A percentile compares a stretch with the other conserved stretches of the same genome.
Evolutionary conservation across 495 filamentous ascomycete genomes (phyloP).

Genomic region (Hypomontagnella monticulosa): DNA sequence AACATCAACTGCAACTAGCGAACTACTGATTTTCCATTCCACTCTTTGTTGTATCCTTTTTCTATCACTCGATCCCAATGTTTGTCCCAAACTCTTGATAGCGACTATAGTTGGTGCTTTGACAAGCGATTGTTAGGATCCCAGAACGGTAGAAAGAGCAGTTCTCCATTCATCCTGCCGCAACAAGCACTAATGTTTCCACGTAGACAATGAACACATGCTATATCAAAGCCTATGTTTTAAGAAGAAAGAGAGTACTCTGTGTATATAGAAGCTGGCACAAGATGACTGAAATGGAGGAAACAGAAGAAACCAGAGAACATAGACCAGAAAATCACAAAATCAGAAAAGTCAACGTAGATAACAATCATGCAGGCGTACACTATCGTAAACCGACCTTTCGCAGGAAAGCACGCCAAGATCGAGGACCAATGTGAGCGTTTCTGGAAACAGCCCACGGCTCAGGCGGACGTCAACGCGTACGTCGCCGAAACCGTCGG

Average conservation of each 20-base stretch:
- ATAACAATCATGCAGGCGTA: background rate
- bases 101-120: too few relatives aligned
- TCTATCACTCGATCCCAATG: too few relatives aligned
- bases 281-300: background rate
- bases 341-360: slow-evolving; percentile 3
- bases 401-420: slow-evolving; percentile 16
- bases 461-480: slow-evolving; percentile 13
- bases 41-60: too few relatives aligned
- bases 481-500: slow-evolving; percentile 3
- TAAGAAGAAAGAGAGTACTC: slow-evolving; percentile 10
- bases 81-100: too few relatives aligned
- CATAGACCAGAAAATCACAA: background rate
- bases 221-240: background rate
- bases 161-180: too few relatives aligned
- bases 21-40: too few relatives aligned
- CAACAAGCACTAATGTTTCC: background rate
- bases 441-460: slow-evolving; percentile 6
- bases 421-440: slow-evolving; percentile 11
- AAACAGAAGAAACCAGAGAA: background rate
- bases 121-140: too few relatives aligned
- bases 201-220: background rate
- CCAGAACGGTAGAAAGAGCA: too few relatives aligned
- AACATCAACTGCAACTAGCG: too few relatives aligned
- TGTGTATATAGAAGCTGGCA: slow-evolving; percentile 28
- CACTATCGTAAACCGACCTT: background rate